Base-by-base conservation (phyloP, 768 basidiomycete genomes). In the Serendipita sp. region DNA sequence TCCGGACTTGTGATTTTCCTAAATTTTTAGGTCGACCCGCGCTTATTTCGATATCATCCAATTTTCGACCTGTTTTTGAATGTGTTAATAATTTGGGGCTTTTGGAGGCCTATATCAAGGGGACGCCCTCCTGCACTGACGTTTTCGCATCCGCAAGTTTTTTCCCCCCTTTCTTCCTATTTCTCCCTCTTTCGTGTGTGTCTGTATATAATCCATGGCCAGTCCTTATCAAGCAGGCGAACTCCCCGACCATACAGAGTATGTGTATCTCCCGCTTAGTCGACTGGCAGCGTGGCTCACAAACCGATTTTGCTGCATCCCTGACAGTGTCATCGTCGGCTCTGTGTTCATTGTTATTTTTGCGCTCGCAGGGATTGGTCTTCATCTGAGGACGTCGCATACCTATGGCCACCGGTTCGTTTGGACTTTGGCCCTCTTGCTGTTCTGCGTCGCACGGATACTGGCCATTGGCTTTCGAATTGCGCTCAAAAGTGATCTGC, bases 301-400 rank as follows among this genome's bases (percentile, higher is more conserved):
- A 20, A 13, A 7, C 20, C n/a, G 45, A 1, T 28, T 22, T 50
- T 50, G 5, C 45, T 3, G 2, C 11, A 7, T 5, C 7, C 45
- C n/a, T 50, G 11, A 5, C 31, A 58, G 3, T 58, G 53, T 58
- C 53, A 28, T n/a, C 2, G 24, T 33, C n/a, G 53, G 53, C 0
- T 26, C 24, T n/a, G 31, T 58, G 17, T 58, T 58, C 53, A 58
- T 58, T n/a, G 53, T n/a, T 20, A n/a, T 58, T 24, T 58, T 58
- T 34, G 22, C 53, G 1, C 22, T 58, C 30, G 31, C 31, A 7
- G 53, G 53, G 9, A 26, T 58, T 11, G 53, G 53, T 11, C 53
- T 58, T n/a, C 53, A 58, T 33, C 22, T 58, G 17, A 13, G 53
- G 31, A n/a, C 31, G 4, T 58, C 17, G 17, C 53, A n/a, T 31